Base-by-base conservation (phyloP, 371 early-diverging fungal species). In the Mortierella sp. region DNA sequence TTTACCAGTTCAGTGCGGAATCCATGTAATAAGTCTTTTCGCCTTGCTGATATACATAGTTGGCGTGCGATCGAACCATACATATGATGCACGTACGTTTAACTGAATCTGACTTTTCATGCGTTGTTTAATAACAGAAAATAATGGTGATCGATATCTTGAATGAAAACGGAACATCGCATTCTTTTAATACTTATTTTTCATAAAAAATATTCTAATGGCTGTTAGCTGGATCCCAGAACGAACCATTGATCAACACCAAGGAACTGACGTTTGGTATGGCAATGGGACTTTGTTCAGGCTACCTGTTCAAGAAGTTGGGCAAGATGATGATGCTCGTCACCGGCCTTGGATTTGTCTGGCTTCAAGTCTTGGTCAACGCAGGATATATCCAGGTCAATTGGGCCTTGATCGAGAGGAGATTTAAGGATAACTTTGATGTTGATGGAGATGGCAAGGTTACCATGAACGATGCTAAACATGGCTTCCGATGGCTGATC, bases 321-420 rank as follows among this genome's bases (percentile, higher is more conserved):
- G 75, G 75, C 49, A 73, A 68, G 56, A 59, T 73, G 64, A 48
- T 73, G 42, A 46, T 68, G 43, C 50, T 73, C 1, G 68, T 73
- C 5, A 64, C 50, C 7, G 75, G 75, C 11, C 48, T 73, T 5
- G 75, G 68, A 4, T 70, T 70, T 39, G 70, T 73, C 39, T 54
- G 49, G 4, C 50, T 80, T 5, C 76, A 87, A 64, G 78, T 85
- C 63, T 42, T 86, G 41, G 72, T 84, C 2, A 79, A 67, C 21
- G 69, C 87, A 51, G 89, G 89, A 15, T 86, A 81, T 51, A 64
- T 88, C 24, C 80, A 81, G 14, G 80, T 88, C 19, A 78, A 88
- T 54, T 88, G 89, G 89, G 69, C 75, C 19, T 68, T 76, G 17
- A 61, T 88, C 26, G 83, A 84, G 63, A n/a, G 34, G 6, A 61